phyloP scores from a whole-genome alignment of 2,329 filamentous ascomycete genomes.

The Aaosphaeria pasadenensis region DNA sequence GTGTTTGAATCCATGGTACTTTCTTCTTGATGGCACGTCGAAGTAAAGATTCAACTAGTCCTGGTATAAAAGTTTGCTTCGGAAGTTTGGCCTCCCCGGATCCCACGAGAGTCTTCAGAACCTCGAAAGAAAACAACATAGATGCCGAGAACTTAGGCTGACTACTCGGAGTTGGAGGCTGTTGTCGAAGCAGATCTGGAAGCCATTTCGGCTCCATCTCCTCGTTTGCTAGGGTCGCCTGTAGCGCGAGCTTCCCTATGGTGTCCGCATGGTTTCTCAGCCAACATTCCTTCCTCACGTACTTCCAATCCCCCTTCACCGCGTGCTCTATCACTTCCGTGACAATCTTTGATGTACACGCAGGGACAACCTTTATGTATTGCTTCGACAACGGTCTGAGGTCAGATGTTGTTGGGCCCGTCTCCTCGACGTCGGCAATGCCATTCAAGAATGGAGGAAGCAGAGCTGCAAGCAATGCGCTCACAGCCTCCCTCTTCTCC shows the following conservation, averaged over 20 bases:
- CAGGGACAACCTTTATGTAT: constrained; percentile 18
- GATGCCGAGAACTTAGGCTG: constrained; percentile 17
- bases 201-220: constrained; percentile 2
- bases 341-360: constrained; percentile 17
- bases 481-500: constrained; percentile 15
- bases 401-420: constrained; percentile 10
- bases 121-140: constrained; percentile 22
- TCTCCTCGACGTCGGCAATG: constrained; percentile 7
- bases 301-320: constrained; percentile 4
- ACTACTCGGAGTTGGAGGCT: constrained; percentile 5
- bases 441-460: constrained; percentile 6
- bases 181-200: constrained; percentile 6
- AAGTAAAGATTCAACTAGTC: constrained; percentile 19
- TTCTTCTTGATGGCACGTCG: constrained; percentile 17
- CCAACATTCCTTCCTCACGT: constrained; percentile 5
- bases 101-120: constrained; percentile 11
- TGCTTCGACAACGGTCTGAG: constrained; percentile 14
- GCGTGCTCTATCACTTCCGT: constrained; percentile 3
- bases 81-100: constrained; percentile 2
- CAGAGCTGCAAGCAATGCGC: constrained; percentile 19
- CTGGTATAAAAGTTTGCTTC: constrained; percentile 8
- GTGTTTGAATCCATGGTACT: constrained; percentile 8
- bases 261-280: constrained; percentile 14
- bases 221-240: constrained; percentile 4
- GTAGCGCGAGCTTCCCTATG: constrained; percentile 11